Base-by-base conservation (phyloP, 352 stramenopile species). In the Phytophthora tentaculata region DNA sequence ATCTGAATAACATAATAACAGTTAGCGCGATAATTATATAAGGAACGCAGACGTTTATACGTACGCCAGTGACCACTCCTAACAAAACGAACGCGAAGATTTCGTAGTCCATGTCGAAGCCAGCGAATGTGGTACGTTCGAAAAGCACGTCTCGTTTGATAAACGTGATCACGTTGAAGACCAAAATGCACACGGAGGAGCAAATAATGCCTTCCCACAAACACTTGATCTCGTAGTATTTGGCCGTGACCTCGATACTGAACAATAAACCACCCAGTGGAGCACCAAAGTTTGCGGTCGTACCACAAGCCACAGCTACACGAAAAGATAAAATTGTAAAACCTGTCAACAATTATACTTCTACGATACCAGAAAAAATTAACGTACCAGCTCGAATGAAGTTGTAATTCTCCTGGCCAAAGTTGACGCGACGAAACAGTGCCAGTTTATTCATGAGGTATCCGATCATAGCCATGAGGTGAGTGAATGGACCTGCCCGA, bases 201-300 rank as follows among this genome's bases (percentile, higher is more conserved):
- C 83, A 86, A 56, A 95, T 95, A 44, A 94, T 86, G 16, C 86
- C 86, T 69, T 94, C 86, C 88, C 88, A 95, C 10, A 95, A 71
- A 14, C 82, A 93, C 64, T 91, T 91, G 78, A 96, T 94, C 64
- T 92, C 84, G 67, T 95, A 96, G 56, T 91, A 93, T 32, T 85
- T 88, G 5, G 86, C 86, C 3, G 86, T 94, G 28, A 96, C 88
- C 71, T 96, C 88, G 28, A 96, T 95, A 41, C 86, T 93, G 67
- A 90, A 96, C 5, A 96, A 67, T 22, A 96, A 73, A 3, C 88
- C 88, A 6, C 88, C 88, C 0, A 96, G 61, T 5, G 88, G 88
- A 0, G 88, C 90, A 6, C 88, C 88, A 41, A 96, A 96, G 51
- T 87, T 92, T 16, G 88, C 86, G 0, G 88, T 95, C 26, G 92